Base-by-base conservation (phyloP, 768 basidiomycete species). In the Leccinum subtestaceum region DNA sequence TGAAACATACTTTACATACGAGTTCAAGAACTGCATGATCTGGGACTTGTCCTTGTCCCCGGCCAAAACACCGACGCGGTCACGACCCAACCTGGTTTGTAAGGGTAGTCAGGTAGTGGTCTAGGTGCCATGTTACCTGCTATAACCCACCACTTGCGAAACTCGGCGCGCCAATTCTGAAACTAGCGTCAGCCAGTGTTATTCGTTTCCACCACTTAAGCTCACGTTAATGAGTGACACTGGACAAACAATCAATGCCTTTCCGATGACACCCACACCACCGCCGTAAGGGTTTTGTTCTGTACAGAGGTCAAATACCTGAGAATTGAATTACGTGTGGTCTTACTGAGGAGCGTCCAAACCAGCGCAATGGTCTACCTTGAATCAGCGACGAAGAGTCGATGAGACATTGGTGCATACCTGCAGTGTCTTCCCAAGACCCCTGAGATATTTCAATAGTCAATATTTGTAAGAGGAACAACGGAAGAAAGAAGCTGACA, bases 341-440 rank as follows among this genome's bases (percentile, higher is more conserved):
- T 17, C 87, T 67, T 68, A 95, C 95, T 91, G 19, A 99, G 81
- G 10, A 99, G 76, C 0, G 94, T 98, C 89, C 93, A 95, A 8
- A 98, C 77, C 13, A 99, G 80, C n/a, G 87, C 79, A 56, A 99
- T 95, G 0, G 95, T 95, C 86, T 52, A 71, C 58, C 13, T 46
- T 29, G 8, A 32, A 49, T 74, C 17, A 67, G 53, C 46, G 9
- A 53, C 19, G 29, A 34, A 23, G 32, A 52, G 50, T 50, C 53
- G 19, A 59, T 36, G 23, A 4, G 17, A 55, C 19, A 36, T 12
- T 29, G 13, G 29, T 40, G 43, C 71, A 54, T 52, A 83, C 89
- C 78, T 93, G 91, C 8, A 94, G 74, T 1, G 95, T 97, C 77
- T 99, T 99, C n/a, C 97, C 97, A 52, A 99, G 83, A 52, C 96